These are phyloP conservation scores for Neurospora tetrasperma DNA, from an alignment of 495 filamentous ascomycete species.

Conservation along the genomic window DNA sequence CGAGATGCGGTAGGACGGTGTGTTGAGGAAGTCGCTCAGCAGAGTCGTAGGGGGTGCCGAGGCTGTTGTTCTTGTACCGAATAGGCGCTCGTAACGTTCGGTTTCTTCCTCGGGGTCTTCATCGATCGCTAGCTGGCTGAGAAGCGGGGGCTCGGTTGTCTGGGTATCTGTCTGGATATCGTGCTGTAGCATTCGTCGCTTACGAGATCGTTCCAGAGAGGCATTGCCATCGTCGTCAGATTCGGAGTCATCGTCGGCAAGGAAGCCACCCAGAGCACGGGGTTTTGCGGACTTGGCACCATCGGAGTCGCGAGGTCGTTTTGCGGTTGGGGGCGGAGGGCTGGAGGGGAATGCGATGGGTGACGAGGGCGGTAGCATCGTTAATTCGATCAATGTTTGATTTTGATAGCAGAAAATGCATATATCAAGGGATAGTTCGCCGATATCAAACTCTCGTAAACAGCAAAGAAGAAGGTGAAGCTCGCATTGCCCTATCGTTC, in stretches of 20 bases:
- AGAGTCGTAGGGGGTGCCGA: slow-evolving; percentile 1
- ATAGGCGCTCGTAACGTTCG: slow-evolving; percentile 21
- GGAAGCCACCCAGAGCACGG: slow-evolving; percentile 30
- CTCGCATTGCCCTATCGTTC: not conserved
- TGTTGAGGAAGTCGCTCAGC: slow-evolving; percentile 1
- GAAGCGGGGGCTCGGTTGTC: not conserved
- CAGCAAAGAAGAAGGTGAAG: not conserved
- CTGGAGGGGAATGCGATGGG: slow-evolving; percentile 47
- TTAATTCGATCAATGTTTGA: not conserved
- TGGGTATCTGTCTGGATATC: slow-evolving; percentile 2
- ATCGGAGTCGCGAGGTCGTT: slow-evolving; percentile 21
- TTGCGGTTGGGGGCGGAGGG: slow-evolving; percentile 37
- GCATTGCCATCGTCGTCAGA: slow-evolving; percentile 26
- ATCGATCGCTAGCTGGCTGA: slow-evolving; percentile 10
- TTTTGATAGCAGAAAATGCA: too few species aligned
- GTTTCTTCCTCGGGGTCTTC: slow-evolving; percentile 15
- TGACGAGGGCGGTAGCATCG: slow-evolving; percentile 45
- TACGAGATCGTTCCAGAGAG: slow-evolving; percentile 23
- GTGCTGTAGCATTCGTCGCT: slow-evolving; percentile 25
- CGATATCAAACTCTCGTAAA: not conserved
- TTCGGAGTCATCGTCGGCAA: slow-evolving; percentile 38
- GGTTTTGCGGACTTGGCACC: slow-evolving; percentile 13
- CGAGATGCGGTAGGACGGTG: slow-evolving; percentile 38
- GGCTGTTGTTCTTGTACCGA: slow-evolving; percentile 1
- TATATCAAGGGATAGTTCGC: not conserved